Base-by-base conservation (phyloP, 148 eudicot genomes). In the Fallopia convolvulus region DNA sequence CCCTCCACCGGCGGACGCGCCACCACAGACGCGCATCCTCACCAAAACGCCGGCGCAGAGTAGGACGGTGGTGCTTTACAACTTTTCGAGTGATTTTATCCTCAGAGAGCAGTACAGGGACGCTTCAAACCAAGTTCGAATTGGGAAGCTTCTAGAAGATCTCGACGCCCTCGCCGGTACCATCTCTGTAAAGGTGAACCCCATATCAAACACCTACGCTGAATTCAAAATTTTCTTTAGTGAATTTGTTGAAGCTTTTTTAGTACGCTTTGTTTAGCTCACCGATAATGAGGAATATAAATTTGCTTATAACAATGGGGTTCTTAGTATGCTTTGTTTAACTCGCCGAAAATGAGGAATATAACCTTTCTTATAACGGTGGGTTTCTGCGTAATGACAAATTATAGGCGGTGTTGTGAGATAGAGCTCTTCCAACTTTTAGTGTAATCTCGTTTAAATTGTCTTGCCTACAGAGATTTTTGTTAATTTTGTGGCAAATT, bases 111-210 rank as follows among this genome's bases (percentile, higher is more conserved):
- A 95, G 93, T 95, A 95, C 79, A 88, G 94, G 85, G 94, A 95
- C 82, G 87, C 97, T 10, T 90, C 97, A 93, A 90, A 91, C 84
- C 90, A 91, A 84, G 90, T 96, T 80, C 84, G 98, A 55, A 89
- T 93, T 86, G 98, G 97, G 80, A 96, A 91, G 75, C 83, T 96
- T 90, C 93, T 93, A 55, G 98, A 96, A 75, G 99, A 96, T 78
- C 99, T 96, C 81, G 99, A 96, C 90, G 98, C 99, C 26, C 87
- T 96, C 50, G 99, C 99, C 72, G 99, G 98, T 30, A 96, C 99
- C 75, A 96, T 96, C 58, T 96, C 99, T 61, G 98, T 96, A 42
- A 93, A 93, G 88, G 99, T 96, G 83, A 75, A 58, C 60, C 4
- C 56, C 20, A 52, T 52, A 0, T 52, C n/a, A 52, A 52, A 15